Evolutionary conservation across 164 flowering plant genomes (phyloP).

Genomic region (Vitis rupestris): DNA sequence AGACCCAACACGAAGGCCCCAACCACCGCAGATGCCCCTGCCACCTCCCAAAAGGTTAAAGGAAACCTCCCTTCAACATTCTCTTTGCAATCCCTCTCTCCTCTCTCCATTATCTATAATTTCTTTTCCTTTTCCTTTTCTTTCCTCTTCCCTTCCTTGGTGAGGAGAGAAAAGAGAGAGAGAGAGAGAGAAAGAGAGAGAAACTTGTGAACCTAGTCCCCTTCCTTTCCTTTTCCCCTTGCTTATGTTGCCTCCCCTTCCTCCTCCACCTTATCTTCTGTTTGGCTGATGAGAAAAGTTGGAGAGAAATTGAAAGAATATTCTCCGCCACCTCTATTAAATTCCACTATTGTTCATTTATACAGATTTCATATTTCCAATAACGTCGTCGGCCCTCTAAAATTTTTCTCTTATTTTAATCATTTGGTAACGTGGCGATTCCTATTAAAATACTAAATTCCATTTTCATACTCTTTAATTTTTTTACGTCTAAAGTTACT

Average conservation of each 20-base stretch:
- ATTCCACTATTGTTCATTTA: no score
- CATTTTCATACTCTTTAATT: no score
- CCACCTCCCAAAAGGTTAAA: conserved; percentile 59
- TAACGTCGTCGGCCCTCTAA: no score
- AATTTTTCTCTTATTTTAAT: no score
- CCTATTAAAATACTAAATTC: no score
- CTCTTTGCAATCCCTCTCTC: neutral
- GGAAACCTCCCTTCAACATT: conserved; percentile 35
- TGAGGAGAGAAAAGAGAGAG: neutral
- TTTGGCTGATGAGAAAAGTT: neutral
- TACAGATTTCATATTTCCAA: no score
- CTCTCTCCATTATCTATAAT: neutral
- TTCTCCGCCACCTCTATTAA: no score
- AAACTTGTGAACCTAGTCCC: neutral
- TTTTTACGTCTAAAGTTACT: no score
- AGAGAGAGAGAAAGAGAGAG: conserved; percentile 3
- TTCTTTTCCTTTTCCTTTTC: conserved; percentile 19
- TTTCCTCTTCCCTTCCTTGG: neutral
- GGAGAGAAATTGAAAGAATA: neutral
- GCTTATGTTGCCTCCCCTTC: neutral
- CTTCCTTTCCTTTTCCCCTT: neutral
- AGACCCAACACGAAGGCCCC: conserved; percentile 59
- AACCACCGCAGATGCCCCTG: conserved; percentile 55
- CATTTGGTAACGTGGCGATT: no score
- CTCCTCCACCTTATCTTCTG: neutral